Percentiles rank a stretch among this genome's conserved stretches.
These are phyloP conservation scores for Aplosporella prunicola DNA, from an alignment of 2,329 filamentous ascomycete species.

Conservation along the genomic window DNA sequence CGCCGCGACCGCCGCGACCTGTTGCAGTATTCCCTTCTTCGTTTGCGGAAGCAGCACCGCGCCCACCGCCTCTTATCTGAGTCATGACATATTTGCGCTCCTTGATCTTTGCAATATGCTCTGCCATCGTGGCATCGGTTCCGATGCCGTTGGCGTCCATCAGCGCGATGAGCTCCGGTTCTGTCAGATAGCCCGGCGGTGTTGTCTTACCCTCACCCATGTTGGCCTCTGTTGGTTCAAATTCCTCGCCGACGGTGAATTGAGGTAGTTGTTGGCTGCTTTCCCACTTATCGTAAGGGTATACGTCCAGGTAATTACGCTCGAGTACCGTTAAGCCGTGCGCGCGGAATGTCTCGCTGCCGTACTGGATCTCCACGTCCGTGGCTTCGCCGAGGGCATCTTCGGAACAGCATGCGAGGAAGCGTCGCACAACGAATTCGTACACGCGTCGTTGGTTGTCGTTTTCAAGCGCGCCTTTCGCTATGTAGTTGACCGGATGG, in stretches of 20 bases:
- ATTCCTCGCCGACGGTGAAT: constrained; percentile 69
- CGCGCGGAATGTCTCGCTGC: constrained; percentile 70
- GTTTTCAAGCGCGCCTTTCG: constrained; percentile 48
- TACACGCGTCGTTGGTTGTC: constrained; percentile 70
- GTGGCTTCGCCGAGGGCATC: constrained; percentile 83
- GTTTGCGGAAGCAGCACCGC: constrained; percentile 27
- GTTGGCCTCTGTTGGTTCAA: constrained; percentile 79
- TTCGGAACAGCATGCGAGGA: constrained; percentile 90
- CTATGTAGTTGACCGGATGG: constrained; percentile 82
- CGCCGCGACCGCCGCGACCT: constrained; percentile 3
- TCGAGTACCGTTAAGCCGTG: constrained; percentile 78
- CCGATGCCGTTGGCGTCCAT: constrained; percentile 99
- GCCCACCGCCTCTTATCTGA: constrained; percentile 37
- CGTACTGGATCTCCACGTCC: constrained; percentile 76
- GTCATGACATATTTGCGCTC: constrained; percentile 76
- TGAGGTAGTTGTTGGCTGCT: constrained; percentile 72
- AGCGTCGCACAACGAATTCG: constrained; percentile 84
- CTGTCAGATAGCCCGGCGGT: constrained; percentile 78
- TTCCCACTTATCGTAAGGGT: constrained; percentile 93
- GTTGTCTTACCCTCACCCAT: constrained; percentile 87
- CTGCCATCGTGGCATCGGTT: constrained; percentile 97
- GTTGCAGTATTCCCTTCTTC: constrained; percentile 25
- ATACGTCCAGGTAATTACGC: constrained; percentile 90
- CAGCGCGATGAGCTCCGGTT: constrained; percentile 86
- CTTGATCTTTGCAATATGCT: constrained; percentile 95